These are phyloP conservation scores for Trypanosoma conorhini DNA, from an alignment of 208 protist genomes.

Conservation along the genomic window DNA sequence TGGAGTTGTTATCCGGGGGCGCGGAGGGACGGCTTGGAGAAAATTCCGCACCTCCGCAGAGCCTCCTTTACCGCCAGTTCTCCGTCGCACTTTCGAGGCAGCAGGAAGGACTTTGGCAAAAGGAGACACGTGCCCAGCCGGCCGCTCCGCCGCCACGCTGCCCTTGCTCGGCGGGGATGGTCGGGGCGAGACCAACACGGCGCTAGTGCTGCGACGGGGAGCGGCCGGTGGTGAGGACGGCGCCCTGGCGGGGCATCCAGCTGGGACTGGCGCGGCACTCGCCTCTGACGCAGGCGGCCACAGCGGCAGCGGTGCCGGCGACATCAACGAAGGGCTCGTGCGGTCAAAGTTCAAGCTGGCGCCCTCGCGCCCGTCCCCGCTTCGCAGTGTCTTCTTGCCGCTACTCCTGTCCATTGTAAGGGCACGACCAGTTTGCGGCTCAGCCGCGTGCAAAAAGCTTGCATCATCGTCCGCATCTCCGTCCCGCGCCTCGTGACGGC, in stretches of 20 bases:
- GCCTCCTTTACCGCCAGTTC: not conserved
- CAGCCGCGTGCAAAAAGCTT: not conserved
- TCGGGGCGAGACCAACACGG: not conserved
- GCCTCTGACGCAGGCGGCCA: not conserved
- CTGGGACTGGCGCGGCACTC: not conserved
- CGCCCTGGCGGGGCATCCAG: too few species aligned
- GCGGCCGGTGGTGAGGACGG: not conserved
- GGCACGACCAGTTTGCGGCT: not conserved
- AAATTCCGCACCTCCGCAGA: not conserved
- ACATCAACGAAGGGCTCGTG: not conserved
- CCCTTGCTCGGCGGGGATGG: slow-evolving; percentile 3
- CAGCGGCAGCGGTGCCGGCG: not conserved
- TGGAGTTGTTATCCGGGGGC: slow-evolving; percentile 11
- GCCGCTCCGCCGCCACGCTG: not conserved
- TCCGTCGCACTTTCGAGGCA: not conserved
- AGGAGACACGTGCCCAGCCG: not conserved
- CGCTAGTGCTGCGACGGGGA: not conserved
- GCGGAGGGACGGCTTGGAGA: slow-evolving; percentile 10
- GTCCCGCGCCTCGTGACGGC: not conserved
- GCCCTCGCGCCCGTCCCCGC: not conserved
- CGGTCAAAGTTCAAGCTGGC: not conserved
- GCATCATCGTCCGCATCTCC: not conserved
- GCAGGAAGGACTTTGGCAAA: too few species aligned
- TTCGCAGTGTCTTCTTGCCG: not conserved
- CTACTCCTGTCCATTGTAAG: not conserved